Evolutionary conservation across 805 yeast species (phyloP).

Genomic region (Wickerhamomyces bisporus): DNA sequence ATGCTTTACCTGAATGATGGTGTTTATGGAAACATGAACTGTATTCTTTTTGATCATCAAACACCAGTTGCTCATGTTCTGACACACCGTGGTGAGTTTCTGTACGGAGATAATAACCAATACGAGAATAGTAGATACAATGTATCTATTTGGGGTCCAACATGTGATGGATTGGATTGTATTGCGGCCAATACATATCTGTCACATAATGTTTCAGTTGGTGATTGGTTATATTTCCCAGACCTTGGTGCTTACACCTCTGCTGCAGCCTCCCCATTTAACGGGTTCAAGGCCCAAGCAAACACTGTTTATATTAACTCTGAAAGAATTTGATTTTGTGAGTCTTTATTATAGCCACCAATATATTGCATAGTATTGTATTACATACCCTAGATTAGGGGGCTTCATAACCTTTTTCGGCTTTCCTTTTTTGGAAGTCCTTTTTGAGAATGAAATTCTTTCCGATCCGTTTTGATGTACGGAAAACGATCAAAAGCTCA

Average conservation of each 20-base stretch:
- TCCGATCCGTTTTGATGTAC: not conserved
- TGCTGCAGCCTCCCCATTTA: conserved; percentile 88
- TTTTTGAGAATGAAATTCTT: too few species aligned
- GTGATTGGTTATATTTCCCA: conserved; percentile 89
- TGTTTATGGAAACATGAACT: conserved; percentile 91
- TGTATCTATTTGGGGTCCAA: conserved; percentile 95
- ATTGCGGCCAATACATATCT: conserved; percentile 50
- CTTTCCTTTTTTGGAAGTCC: too few species aligned
- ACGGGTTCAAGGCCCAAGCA: conserved; percentile 70
- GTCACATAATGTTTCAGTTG: conserved; percentile 60
- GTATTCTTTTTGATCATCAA: conserved; percentile 90
- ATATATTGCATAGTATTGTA: too few species aligned
- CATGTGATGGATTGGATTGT: conserved; percentile 95
- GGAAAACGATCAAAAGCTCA: too few species aligned
- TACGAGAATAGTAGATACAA: conserved; percentile 20
- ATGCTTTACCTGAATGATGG: conserved; percentile 94
- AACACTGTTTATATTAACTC: conserved; percentile 61
- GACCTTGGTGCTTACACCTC: conserved; percentile 88
- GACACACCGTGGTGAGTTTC: conserved; percentile 44
- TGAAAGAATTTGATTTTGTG: conserved; percentile 10
- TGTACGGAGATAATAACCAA: conserved; percentile 27
- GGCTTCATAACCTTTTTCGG: too few species aligned
- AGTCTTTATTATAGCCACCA: too few species aligned
- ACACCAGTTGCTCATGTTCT: conserved; percentile 65
- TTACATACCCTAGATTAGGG: too few species aligned